Evolutionary conservation across 2,329 filamentous ascomycete genomes (phyloP), one percentile per base, ranked within the genome.

Genomic region (Graphilbum sp.): DNA sequence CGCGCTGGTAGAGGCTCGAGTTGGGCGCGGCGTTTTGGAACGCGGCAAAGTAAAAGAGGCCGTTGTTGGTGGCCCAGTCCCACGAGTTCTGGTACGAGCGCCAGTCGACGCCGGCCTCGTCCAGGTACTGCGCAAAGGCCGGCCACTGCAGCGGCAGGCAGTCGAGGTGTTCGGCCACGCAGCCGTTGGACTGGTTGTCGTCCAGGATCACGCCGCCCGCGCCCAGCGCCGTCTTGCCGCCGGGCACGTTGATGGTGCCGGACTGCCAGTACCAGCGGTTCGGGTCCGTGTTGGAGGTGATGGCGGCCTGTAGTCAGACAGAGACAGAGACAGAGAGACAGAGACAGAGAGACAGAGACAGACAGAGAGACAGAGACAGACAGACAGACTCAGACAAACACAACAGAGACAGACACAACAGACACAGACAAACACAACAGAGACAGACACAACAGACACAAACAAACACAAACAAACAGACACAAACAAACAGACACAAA

Each of bases 61-160:
- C 60, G 47, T 69, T 71, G 47, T 71, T 67, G 32, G 67, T 66
- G 40, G 67, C 68, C 50, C 67, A 68, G 46, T 69, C 58, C 16
- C 38, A 49, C 25, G 52, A 55, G 38, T 64, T 57, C 45, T 69
- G 65, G 45, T 56, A 69, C 2, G 67, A 56, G 29, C 64, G 59
- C 67, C 67, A 71, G 1, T 59, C 59, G 17, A 64, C 59, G 15
- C 60, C 62, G 2, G 61, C 59, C 10, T 59, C 56, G 46, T 69
- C 57, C 29, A 65, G 66, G 41, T 60, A 54, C 41, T 69, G 64
- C 35, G 58, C 63, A 16, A 60, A 58, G 0, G 66, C 68, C 42
- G 66, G 65, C 67, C 67, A 71, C 41, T 65, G 64, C 16, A 69
- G 53, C 0, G 67, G 67, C 35, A 67, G 67, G 47, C 66, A 70